Base-by-base conservation (phyloP, 2,329 filamentous ascomycete genomes). In the Uncinocarpus reesii region DNA sequence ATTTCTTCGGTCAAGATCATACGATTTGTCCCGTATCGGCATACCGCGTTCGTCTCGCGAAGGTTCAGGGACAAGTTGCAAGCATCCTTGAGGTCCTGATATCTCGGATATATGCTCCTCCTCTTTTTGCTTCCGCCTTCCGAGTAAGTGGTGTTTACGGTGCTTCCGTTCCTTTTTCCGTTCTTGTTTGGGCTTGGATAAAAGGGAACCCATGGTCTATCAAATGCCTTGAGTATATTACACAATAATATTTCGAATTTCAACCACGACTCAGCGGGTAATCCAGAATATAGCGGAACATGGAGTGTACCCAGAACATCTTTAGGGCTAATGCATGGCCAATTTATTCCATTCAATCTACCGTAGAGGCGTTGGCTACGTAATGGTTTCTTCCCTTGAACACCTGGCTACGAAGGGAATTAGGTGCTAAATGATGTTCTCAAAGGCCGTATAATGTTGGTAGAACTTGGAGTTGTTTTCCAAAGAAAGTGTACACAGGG, bases 1-100 rank as follows among this genome's bases (percentile, higher is more conserved):
- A 20, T 40, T 42, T 10, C n/a, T 13, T 18, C 49, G 29, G 43
- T 23, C 38, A 7, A 53, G 31, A 24, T 53, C 42, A 34, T 49
- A 41, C 8, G 43, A 7, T 24, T 50, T 32, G 13, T 41, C 35
- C 15, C 15, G n/a, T 5, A 45, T 20, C 21, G 42, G 42, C n/a
- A 7, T 37, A 23, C 42, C 42, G 8, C 18, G 8, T 23, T 18
- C 21, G 13, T 45, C 42, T 18, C 42, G 42, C 29, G 28, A 4
- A 7, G 31, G 42, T 10, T 20, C 15, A 18, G 42, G 42, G 18
- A 45, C 34, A 11, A 45, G 21, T 15, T 45, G 42, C 20, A 45
- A 13, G 28, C 32, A 16, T 11, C 36, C 36, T 26, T 24, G 20
- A 13, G 36, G 36, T 16, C 7, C 32, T 4, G 32, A 13, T 15